Conservation (phyloP, 257 asterid genomes). For the Plectranthus barbatus region DNA sequence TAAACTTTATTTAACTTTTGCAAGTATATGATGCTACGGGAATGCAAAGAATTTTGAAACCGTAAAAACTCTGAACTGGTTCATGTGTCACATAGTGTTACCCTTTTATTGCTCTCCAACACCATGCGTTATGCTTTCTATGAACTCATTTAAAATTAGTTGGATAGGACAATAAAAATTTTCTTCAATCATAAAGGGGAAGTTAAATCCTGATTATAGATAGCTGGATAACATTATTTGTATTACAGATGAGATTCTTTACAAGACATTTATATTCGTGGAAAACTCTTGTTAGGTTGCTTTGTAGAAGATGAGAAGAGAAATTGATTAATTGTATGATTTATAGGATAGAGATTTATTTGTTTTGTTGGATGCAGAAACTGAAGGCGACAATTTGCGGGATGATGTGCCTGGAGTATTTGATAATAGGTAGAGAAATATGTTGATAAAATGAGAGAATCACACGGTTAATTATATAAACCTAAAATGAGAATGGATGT, state of each 20-base stretch:
- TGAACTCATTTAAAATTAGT: not conserved
- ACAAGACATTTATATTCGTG: not conserved
- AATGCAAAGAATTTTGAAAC: not conserved
- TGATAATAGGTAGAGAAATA: constrained; percentile 36
- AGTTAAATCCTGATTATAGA: too few species aligned
- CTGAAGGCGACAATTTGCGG: constrained; percentile 56
- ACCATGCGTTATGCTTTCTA: not conserved
- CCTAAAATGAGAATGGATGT: not conserved
- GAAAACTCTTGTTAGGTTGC: not conserved
- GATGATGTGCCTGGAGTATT: constrained; percentile 38
- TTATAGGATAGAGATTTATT: not conserved
- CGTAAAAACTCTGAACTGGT: not conserved
- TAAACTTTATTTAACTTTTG: not conserved
- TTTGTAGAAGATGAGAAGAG: not conserved
- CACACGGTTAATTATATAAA: not conserved
- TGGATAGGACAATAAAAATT: not conserved
- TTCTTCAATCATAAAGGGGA: not conserved
- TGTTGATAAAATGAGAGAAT: not conserved
- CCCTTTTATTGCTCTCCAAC: not conserved
- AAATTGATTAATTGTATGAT: not conserved
- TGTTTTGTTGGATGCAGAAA: constrained; percentile 27
- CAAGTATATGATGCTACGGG: not conserved
- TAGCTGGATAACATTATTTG: not conserved
- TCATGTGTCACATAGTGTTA: not conserved
- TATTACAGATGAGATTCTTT: not conserved